phyloP scores from a whole-genome alignment of 257 asterid species.

The Thymus mandschuricus region DNA sequence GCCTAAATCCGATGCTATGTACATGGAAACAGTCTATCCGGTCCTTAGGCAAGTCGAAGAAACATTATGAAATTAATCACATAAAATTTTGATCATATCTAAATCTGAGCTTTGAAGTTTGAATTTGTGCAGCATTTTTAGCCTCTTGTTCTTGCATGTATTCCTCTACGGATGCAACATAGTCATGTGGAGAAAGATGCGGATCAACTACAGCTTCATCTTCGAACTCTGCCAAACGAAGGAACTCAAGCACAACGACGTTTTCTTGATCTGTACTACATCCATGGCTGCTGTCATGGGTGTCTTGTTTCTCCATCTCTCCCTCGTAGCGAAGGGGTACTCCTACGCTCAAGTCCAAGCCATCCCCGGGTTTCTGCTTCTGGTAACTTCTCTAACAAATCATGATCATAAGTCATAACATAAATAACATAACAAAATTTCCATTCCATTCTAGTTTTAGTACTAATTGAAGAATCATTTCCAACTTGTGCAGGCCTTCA shows the following conservation, averaged over 20 bases:
- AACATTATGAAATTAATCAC: neutral
- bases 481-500: constrained; percentile 45
- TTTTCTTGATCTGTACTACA: constrained; percentile 76
- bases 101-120: constrained; percentile 4
- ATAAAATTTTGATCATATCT: neutral
- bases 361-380: constrained; percentile 70
- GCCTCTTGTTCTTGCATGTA: constrained; percentile 78
- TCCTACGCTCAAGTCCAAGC: constrained; percentile 65
- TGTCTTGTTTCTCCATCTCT: constrained; percentile 66
- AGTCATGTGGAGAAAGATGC: constrained; percentile 82
- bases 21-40: constrained; percentile 95
- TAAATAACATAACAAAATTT: neutral
- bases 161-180: constrained; percentile 92
- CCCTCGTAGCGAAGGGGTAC: constrained; percentile 72
- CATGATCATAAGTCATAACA: constrained; percentile 3
- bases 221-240: constrained; percentile 66
- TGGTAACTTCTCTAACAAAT: constrained; percentile 48
- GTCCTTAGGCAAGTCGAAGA: constrained; percentile 70
- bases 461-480: neutral
- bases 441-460: too few species aligned
- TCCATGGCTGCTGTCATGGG: constrained; percentile 81
- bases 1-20: constrained; percentile 57
- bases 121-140: constrained; percentile 77
- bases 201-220: constrained; percentile 87
- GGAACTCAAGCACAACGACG: constrained; percentile 74